Base-by-base conservation (phyloP, 768 basidiomycete genomes). In the Leccinum imitatum region DNA sequence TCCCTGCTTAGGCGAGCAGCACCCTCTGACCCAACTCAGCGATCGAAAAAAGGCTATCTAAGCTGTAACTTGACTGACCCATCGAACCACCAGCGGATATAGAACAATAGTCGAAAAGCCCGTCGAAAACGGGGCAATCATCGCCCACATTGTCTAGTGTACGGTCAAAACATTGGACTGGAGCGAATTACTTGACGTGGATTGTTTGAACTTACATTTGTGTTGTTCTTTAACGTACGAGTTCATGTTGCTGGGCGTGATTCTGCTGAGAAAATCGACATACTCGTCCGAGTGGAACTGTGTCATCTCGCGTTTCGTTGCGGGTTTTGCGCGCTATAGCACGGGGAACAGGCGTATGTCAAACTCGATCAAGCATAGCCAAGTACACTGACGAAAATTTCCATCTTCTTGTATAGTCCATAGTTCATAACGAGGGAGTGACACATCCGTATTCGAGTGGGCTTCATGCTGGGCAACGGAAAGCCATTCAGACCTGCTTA, bases 341-440 rank as follows among this genome's bases (percentile, higher is more conserved):
- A 55, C 17, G 37, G 30, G 27, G 31, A 33, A 54, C n/a, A 35
- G 30, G 15, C n/a, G 35, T n/a, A 57, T 9, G 37, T 61, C 37
- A 62, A 50, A 23, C 31, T 48, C 7, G 39, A 58, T 56, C 35
- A 7, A 37, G 30, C n/a, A 39, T 6, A 30, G 19, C 6, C 23
- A 56, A 31, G 17, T 39, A 51, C 23, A 82, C 97, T 67, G 70
- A 98, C 97, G 68, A 98, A 99, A 65, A 99, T 99, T 76, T 99
- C 97, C 97, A 99, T 99, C 77, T 95, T 95, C 77, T 98, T 98
- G 80, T 99, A 99, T 17, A 99, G 78, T 19, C 95, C 95, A 74
- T 98, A 98, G 77, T 98, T 99, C 97, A 99, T 99, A 58, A 99
- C 97, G 55, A 99, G 82, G 11, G 95, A 95, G 77, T 99, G 97